Percentiles rank a stretch among this genome's conserved stretches.
These are phyloP conservation scores for Cercospora sp. DNA, from an alignment of 2,329 filamentous ascomycete genomes.

Conservation along the genomic window DNA sequence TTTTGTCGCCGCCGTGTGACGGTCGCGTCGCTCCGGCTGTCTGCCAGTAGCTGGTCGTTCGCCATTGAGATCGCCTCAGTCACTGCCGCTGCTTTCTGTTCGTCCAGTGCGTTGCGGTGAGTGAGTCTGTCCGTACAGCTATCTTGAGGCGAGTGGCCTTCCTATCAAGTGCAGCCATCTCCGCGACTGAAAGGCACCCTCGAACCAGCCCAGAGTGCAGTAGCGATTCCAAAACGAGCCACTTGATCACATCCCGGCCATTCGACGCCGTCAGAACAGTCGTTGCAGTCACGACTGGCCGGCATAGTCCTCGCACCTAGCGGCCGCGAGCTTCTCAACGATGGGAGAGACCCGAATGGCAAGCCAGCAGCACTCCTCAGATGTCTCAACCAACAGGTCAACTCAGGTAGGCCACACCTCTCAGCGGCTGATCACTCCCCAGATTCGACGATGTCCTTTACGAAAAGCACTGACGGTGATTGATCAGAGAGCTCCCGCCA, in stretches of 20 bases:
- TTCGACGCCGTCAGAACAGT: neutral
- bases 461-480: neutral
- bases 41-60: neutral
- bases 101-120: neutral
- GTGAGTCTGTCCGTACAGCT: neutral
- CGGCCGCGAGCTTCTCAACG: neutral
- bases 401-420: neutral
- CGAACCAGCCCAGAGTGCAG: neutral
- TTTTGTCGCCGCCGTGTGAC: neutral
- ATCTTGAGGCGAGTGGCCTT: neutral
- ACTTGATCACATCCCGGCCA: neutral
- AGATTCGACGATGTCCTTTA: neutral
- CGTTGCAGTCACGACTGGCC: neutral
- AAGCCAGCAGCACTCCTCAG: neutral
- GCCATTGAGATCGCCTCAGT: neutral
- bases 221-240: neutral
- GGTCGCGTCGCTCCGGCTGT: neutral
- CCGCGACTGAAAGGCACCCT: neutral
- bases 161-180: neutral
- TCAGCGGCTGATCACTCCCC: neutral
- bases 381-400: neutral
- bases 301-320: neutral
- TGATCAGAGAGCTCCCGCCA: neutral
- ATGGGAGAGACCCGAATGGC: neutral
- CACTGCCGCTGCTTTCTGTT: neutral